Percentiles rank a stretch among this genome's conserved stretches.
These are phyloP conservation scores for Yarrowia deformans DNA, from an alignment of 805 yeast genomes.

Conservation along the genomic window DNA sequence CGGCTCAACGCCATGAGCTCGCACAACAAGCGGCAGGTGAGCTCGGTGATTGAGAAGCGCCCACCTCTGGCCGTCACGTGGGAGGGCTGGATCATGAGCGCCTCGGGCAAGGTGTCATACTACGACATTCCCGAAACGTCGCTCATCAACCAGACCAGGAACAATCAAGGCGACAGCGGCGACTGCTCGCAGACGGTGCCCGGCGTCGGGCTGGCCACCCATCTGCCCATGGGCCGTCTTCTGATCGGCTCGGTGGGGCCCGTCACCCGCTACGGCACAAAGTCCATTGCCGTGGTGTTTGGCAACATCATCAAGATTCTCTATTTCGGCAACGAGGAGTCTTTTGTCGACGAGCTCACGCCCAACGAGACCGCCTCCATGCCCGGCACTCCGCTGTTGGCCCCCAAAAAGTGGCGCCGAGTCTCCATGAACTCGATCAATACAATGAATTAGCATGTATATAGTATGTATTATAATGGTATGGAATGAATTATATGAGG, in stretches of 20 bases:
- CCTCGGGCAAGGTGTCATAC: slow-evolving; percentile 66
- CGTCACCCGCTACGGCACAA: slow-evolving; percentile 74
- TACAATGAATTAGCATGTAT: slow-evolving; percentile 39
- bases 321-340: slow-evolving; percentile 77
- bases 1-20: slow-evolving; percentile 37
- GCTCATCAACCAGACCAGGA: slow-evolving; percentile 12
- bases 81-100: slow-evolving; percentile 83
- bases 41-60: slow-evolving; percentile 36
- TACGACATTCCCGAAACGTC: slow-evolving; percentile 61
- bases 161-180: slow-evolving; percentile 6
- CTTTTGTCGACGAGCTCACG: slow-evolving; percentile 37
- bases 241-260: slow-evolving; percentile 66
- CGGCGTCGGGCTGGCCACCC: slow-evolving; percentile 48
- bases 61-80: slow-evolving; percentile 58
- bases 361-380: slow-evolving; percentile 39
- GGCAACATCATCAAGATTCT: slow-evolving; percentile 76
- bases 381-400: slow-evolving; percentile 38
- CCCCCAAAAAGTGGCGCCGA: slow-evolving; percentile 39
- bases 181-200: slow-evolving; percentile 48
- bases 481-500: slow-evolving; percentile 1
- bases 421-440: slow-evolving; percentile 38
- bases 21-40: slow-evolving; percentile 10
- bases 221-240: slow-evolving; percentile 46
- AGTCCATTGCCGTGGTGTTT: slow-evolving; percentile 75
- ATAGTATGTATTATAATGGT: slow-evolving; percentile 39